Evolutionary conservation across 768 basidiomycete genomes (phyloP), one percentile per base, ranked within the genome.

Genomic region (Arthromyces matolae): DNA sequence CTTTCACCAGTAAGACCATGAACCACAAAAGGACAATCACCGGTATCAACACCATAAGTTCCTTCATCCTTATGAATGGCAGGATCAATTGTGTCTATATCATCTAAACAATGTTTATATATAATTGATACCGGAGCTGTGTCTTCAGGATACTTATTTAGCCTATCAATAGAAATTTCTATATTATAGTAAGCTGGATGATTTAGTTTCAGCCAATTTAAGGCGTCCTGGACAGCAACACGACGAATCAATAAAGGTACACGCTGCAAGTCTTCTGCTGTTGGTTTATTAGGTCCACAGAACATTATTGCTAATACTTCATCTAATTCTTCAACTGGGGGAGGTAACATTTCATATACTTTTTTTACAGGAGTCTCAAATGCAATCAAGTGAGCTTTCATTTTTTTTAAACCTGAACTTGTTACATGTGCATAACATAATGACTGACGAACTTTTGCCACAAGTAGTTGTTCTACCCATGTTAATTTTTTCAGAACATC

Each of bases 131-230:
- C 64, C 31, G 58, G 62, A 5, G 59, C 57, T 27, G 19, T 53
- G 45, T 51, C 47, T 33, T 59, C 49, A 4, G 48, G 57, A 55
- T 64, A 71, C 27, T 33, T 3, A 1, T 37, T 20, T 10, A 66
- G 42, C 42, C 60, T 68, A 5, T 61, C 50, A 3, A 56, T 18
- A 1, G 63, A 64, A 18, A 71, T 67, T 0, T 53, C 36, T 1
- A 71, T 29, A 40, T 70, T 66, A 14, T 7, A 16, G 48, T 71
- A 73, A 38, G 65, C 64, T 0, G 9, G 1, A 51, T 71, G 68
- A 49, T 72, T 72, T 0, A 67, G 27, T 29, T 60, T 65, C 13
- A 71, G 45, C 69, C 69, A 71, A 28, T 68, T n/a, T n/a, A n/a
- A n/a, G n/a, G n/a, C n/a, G n/a, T n/a, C n/a, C n/a, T n/a, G n/a